Evolutionary conservation across 1,284 basidiomycete species (phyloP), one percentile per base, ranked within the genome.

Genomic region (Fistulina hepatica): DNA sequence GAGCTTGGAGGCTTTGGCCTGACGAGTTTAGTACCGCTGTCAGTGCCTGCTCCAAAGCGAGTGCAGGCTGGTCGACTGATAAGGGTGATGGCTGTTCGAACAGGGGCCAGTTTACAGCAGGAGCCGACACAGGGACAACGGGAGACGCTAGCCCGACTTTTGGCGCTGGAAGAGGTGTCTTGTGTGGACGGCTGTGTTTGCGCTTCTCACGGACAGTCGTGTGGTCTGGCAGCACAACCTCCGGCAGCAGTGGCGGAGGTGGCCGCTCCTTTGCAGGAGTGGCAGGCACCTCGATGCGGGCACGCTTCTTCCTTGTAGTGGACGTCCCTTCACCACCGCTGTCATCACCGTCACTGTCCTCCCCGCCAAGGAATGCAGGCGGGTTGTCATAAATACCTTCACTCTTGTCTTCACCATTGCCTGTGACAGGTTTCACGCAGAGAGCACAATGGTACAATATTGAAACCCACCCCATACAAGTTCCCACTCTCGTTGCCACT

Each of bases 401-500:
- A 23, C 61, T 61, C 23, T 56, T 61, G 44, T 66, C 65, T 26
- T 19, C 12, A 19, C 15, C n/a, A n/a, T n/a, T n/a, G n/a, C n/a
- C n/a, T n/a, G n/a, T n/a, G n/a, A n/a, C n/a, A n/a, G n/a, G n/a
- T n/a, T n/a, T n/a, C n/a, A n/a, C n/a, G n/a, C n/a, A n/a, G n/a
- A n/a, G n/a, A n/a, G n/a, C n/a, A n/a, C n/a, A n/a, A n/a, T n/a
- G n/a, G n/a, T n/a, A n/a, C n/a, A n/a, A n/a, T n/a, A n/a, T n/a
- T n/a, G 28, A 13, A 31, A 67, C 2, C 81, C 82, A 20, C 83
- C 83, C 51, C 82, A 84, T 38, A 63, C 65, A 36, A 69, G 71
- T 26, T 55, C 56, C 82, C 83, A 86, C 49, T 81, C 76, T 24
- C 61, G 58, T 48, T 85, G 82, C 80, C 82, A 85, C 51, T 81